phyloP scores from a whole-genome alignment of 208 protist species.

The Hexamita inflata region DNA sequence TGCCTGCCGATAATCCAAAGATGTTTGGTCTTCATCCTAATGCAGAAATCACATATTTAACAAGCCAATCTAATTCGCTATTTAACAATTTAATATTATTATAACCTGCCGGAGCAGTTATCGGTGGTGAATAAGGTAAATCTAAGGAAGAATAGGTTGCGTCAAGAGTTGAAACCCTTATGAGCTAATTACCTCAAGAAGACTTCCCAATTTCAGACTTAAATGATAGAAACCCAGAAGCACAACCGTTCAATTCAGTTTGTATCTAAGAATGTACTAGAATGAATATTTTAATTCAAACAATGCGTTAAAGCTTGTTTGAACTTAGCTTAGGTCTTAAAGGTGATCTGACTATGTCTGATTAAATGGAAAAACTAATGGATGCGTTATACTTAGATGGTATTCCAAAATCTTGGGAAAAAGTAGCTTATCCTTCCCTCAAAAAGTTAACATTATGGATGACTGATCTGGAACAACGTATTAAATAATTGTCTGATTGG shows the following conservation, averaged over 20 bases:
- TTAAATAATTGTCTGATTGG: slow-evolving; percentile 77
- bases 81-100: slow-evolving; percentile 86
- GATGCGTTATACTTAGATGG: slow-evolving; percentile 50
- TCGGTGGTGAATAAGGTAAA: slow-evolving; percentile 56
- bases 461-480: slow-evolving; percentile 72
- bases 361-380: slow-evolving; percentile 58
- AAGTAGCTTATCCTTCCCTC: slow-evolving; percentile 80
- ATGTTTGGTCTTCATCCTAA: slow-evolving; percentile 93
- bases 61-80: slow-evolving; percentile 68
- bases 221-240: slow-evolving; percentile 59
- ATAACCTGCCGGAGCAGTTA: slow-evolving; percentile 66
- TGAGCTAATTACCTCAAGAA: slow-evolving; percentile 50
- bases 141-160: slow-evolving; percentile 39
- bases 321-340: slow-evolving; percentile 78
- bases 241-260: slow-evolving; percentile 81
- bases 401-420: slow-evolving; percentile 75
- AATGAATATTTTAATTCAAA: slow-evolving; percentile 80
- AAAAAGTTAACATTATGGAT: slow-evolving; percentile 72
- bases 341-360: slow-evolving; percentile 61
- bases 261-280: slow-evolving; percentile 79
- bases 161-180: slow-evolving; percentile 49
- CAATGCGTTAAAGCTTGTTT: slow-evolving; percentile 67
- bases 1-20: slow-evolving; percentile 71
- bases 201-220: slow-evolving; percentile 52
- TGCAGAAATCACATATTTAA: slow-evolving; percentile 92